Conservation (phyloP, 257 asterid species). For the Nicotiana otophora region DNA sequence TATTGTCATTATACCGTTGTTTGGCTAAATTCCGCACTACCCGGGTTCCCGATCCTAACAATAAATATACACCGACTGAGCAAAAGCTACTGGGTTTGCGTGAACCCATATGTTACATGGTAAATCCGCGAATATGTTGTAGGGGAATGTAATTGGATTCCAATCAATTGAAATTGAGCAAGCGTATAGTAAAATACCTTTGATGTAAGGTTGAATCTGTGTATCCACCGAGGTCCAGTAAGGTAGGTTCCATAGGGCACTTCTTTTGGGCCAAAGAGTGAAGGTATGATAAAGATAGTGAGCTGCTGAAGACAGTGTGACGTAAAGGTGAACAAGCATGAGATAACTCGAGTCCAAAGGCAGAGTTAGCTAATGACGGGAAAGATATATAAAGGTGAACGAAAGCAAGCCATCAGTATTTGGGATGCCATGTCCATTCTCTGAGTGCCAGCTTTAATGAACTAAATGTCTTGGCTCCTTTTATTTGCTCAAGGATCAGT, state of each 20-base stretch:
- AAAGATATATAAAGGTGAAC: not conserved
- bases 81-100: too few relatives aligned
- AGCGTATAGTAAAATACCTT: not conserved
- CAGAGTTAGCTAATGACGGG: not conserved
- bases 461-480: not conserved
- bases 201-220: not conserved
- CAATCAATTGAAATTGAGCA: not conserved
- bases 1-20: too few relatives aligned
- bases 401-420: not conserved
- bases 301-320: not conserved
- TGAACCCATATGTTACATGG: too few relatives aligned
- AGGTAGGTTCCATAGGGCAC: not conserved
- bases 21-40: too few relatives aligned
- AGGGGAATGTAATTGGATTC: not conserved
- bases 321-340: not conserved
- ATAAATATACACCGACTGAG: too few relatives aligned
- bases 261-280: not conserved
- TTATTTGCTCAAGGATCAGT: constrained; percentile 6
- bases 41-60: too few relatives aligned
- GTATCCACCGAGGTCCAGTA: not conserved
- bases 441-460: not conserved
- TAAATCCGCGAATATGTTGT: not conserved
- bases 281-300: not conserved
- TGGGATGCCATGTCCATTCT: not conserved
- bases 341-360: not conserved